Base-by-base conservation (phyloP, 495 filamentous ascomycete species). In the Cercophora scortea region DNA sequence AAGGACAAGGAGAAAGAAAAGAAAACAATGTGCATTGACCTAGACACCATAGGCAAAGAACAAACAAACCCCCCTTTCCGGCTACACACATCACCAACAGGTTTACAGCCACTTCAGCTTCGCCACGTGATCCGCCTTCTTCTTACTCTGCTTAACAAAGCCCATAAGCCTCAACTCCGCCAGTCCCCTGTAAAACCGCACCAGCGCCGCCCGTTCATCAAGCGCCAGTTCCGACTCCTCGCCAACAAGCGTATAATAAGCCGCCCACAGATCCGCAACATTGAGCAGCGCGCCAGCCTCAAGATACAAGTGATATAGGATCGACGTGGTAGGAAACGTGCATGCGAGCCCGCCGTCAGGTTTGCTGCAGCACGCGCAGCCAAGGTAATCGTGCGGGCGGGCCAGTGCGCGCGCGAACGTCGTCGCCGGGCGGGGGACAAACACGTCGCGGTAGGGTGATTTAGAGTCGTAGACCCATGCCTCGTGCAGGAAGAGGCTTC, bases 211-310 rank as follows among this genome's bases (percentile, higher is more conserved):
- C 49, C 78, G 73, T 53, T 78, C 74, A 38, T 75, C 75, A 33
- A 71, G 53, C 16, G 61, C 66, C 4, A 67, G 60, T 32, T 69
- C 67, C 8, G 65, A 61, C 38, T 85, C 85, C 8, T 80, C 81
- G 34, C 84, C 83, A 42, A 91, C 74, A 8, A 95, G 81, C 6
- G 81, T 82, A 53, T 82, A 78, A 64, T 95, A 97, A 1, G 93
- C 89, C 18, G 85, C 80, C 89, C 89, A 96, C 18, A 98, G 67
- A 68, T 98, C 93, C 42, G 83, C 83, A 6, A 88, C 82, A 63
- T 98, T 98, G 60, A 98, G 83, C 44, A 96, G 67, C 6, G 84
- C 78, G 5, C 92, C 92, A 0, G 90, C 87, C 70, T 97, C 92
- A 15, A 91, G 78, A 65, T 95, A 96, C 32, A 96, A 71, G 52